phyloP scores from a whole-genome alignment of 768 basidiomycete species.

The Naematelia aurantialba region DNA sequence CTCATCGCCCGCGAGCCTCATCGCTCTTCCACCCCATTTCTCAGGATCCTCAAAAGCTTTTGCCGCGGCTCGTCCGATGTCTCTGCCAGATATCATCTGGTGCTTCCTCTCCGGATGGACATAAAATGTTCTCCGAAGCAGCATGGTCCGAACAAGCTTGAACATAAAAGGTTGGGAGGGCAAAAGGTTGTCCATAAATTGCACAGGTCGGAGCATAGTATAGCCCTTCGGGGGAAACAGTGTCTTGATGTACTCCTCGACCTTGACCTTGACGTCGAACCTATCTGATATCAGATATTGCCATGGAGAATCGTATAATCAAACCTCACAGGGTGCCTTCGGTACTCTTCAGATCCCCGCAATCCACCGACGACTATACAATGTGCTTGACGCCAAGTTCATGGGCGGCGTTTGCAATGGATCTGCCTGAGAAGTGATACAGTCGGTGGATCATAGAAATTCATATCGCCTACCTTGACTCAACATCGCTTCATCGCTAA shows the following conservation, averaged over 20 bases:
- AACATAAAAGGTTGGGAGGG: slow-evolving; percentile 1
- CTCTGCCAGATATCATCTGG: slow-evolving; percentile 19
- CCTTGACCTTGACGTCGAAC: slow-evolving; percentile 25
- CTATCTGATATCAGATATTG: slow-evolving; percentile 4
- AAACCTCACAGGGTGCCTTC: slow-evolving; percentile 14
- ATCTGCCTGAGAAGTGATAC: slow-evolving; percentile 10
- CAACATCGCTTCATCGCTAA: slow-evolving; percentile 14
- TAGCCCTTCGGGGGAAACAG: slow-evolving; percentile 11
- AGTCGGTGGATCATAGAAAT: background rate
- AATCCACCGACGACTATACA: slow-evolving; percentile 26
- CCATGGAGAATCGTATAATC: too few relatives aligned
- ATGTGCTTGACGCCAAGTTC: slow-evolving; percentile 24
- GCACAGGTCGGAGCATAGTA: slow-evolving; percentile 25
- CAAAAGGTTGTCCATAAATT: slow-evolving; percentile 31
- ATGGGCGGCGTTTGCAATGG: slow-evolving; percentile 22
- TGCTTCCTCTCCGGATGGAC: slow-evolving; percentile 22
- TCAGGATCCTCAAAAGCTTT: slow-evolving; percentile 17
- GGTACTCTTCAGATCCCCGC: slow-evolving; percentile 14
- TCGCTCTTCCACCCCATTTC: slow-evolving; percentile 7
- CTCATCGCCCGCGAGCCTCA: slow-evolving; percentile 25
- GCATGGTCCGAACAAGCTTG: slow-evolving; percentile 21
- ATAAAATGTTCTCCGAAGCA: slow-evolving; percentile 12
- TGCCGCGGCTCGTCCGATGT: slow-evolving; percentile 24
- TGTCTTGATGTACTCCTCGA: slow-evolving; percentile 25
- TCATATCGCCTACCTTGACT: slow-evolving; percentile 21